phyloP scores from a whole-genome alignment of 1,139 yeast species.

The Kazachstania sp. region DNA sequence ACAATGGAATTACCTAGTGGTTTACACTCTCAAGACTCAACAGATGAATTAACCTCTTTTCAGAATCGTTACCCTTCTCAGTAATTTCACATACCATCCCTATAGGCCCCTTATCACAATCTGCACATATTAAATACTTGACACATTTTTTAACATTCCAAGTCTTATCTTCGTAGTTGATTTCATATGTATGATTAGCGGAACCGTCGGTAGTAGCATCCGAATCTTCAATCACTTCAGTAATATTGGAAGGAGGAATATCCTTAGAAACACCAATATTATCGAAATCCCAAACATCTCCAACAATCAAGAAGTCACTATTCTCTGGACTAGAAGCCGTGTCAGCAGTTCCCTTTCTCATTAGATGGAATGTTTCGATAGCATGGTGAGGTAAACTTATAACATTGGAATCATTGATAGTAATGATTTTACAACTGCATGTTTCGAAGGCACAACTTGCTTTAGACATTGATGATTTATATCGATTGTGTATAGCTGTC shows the following conservation, averaged over 20 bases:
- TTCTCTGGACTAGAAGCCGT: conserved; percentile 1
- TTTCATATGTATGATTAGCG: background rate
- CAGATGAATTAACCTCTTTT: conserved; percentile 14
- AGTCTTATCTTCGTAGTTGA: conserved; percentile 9
- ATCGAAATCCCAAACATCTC: conserved; percentile 69
- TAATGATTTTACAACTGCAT: conserved; percentile 20
- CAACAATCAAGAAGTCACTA: conserved; percentile 34
- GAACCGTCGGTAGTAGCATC: background rate
- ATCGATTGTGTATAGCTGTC: background rate
- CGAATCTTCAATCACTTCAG: background rate
- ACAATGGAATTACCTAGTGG: background rate
- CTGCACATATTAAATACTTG: conserved; percentile 55
- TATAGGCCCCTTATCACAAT: conserved; percentile 66
- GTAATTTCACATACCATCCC: conserved; percentile 49
- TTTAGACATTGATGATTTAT: conserved; percentile 8
- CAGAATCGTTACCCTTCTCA: conserved; percentile 15
- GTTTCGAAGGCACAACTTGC: conserved; percentile 21
- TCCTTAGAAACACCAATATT: conserved; percentile 65
- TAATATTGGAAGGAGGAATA: conserved; percentile 21
- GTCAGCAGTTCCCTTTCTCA: conserved; percentile 7
- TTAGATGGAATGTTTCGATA: conserved; percentile 14
- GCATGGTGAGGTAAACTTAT: conserved; percentile 11
- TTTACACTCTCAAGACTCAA: conserved; percentile 17
- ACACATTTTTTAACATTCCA: conserved; percentile 34
- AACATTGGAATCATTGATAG: conserved; percentile 8